Conservation (phyloP, 371 early-diverging fungal genomes). For the Phascolomyces articulosus region DNA sequence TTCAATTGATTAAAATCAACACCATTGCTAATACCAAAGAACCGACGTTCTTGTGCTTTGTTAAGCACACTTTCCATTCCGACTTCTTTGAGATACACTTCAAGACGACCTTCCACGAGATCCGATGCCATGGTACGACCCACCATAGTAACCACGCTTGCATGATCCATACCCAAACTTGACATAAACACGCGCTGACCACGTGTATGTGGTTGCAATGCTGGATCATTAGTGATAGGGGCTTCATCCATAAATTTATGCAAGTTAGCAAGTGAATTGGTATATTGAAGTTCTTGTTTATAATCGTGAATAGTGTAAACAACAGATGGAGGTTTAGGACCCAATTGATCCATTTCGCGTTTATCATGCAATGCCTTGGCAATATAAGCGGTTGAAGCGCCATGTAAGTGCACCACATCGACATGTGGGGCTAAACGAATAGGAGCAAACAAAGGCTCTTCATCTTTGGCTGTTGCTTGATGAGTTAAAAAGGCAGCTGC, state of each 20-base stretch:
- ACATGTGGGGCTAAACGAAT: conserved; percentile 34
- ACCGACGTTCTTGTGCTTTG: conserved; percentile 49
- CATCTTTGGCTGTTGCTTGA: conserved; percentile 50
- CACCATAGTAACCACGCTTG: conserved; percentile 64
- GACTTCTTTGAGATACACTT: conserved; percentile 65
- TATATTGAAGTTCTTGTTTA: conserved; percentile 62
- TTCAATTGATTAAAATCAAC: conserved; percentile 55
- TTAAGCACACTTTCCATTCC: conserved; percentile 57
- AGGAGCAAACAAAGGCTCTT: conserved; percentile 60
- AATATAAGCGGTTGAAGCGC: conserved; percentile 65
- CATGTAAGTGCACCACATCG: conserved; percentile 67
- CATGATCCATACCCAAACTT: conserved; percentile 59
- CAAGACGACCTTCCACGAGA: conserved; percentile 60
- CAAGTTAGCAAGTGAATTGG: conserved; percentile 53
- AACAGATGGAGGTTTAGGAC: conserved; percentile 52
- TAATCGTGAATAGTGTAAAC: conserved; percentile 73
- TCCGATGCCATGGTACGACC: conserved; percentile 62
- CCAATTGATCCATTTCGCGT: conserved; percentile 33
- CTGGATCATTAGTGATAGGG: neutral
- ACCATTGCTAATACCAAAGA: conserved; percentile 70
- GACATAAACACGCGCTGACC: conserved; percentile 60
- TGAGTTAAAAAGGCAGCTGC: conserved; percentile 56
- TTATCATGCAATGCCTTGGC: conserved; percentile 46
- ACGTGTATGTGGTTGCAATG: conserved; percentile 39
- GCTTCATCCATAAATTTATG: conserved; percentile 47